phyloP scores from a whole-genome alignment of 2,329 filamentous ascomycete species.

The Teratosphaeria epicoccoides region DNA sequence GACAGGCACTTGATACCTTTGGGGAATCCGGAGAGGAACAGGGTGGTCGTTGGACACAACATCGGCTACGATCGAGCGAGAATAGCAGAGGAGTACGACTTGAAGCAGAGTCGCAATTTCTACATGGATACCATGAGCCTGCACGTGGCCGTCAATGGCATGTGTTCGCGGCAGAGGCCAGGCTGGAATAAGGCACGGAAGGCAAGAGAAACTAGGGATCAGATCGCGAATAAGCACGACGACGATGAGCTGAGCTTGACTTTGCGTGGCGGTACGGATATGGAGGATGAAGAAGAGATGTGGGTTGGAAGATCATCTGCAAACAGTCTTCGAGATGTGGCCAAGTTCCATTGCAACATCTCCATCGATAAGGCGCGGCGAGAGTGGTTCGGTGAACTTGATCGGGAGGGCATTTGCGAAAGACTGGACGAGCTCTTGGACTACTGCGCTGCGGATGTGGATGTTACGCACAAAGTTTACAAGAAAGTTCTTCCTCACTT shows the following conservation, averaged over 20 bases:
- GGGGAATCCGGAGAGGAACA: conserved; percentile 60
- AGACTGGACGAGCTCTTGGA: conserved; percentile 76
- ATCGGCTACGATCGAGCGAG: conserved; percentile 89
- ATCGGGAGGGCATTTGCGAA: conserved; percentile 56
- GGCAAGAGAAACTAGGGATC: conserved; percentile 71
- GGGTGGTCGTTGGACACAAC: conserved; percentile 87
- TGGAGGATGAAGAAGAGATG: conserved; percentile 81
- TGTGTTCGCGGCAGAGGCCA: conserved; percentile 93
- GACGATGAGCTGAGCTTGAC: conserved; percentile 61
- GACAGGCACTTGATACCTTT: conserved; percentile 77
- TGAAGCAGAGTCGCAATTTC: conserved; percentile 70
- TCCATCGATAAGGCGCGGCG: conserved; percentile 82
- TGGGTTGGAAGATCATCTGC: conserved; percentile 93
- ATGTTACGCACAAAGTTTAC: conserved; percentile 87
- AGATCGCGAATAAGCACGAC: conserved; percentile 60
- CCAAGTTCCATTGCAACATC: conserved; percentile 87
- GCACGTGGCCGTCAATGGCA: conserved; percentile 94
- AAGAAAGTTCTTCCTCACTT: conserved; percentile 87
- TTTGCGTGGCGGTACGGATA: conserved; percentile 48
- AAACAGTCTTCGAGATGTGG: conserved; percentile 90
- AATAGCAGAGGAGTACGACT: conserved; percentile 76
- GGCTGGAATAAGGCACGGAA: conserved; percentile 98
- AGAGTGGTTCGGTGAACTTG: conserved; percentile 75
- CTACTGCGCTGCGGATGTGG: conserved; percentile 91
- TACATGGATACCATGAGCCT: conserved; percentile 98